These are phyloP conservation scores for Pleurozium schreberi DNA, from an alignment of 225 moss, liverwort and hornwort genomes.

Conservation along the genomic window DNA sequence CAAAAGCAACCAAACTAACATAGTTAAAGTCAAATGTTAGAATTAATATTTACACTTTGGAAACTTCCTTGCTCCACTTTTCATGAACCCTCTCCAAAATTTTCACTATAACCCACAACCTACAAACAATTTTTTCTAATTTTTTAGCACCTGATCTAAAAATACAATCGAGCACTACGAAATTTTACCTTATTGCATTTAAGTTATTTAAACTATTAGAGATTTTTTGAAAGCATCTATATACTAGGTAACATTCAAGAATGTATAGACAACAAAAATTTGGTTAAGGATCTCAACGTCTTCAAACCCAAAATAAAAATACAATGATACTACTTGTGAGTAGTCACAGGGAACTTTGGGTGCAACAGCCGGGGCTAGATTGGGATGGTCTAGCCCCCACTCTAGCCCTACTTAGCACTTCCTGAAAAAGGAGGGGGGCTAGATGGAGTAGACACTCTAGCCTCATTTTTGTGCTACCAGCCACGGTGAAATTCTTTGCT, in stretches of 20 bases:
- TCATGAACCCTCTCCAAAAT: not conserved
- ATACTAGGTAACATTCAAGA: not conserved
- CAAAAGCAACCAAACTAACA: not conserved
- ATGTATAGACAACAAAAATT: not conserved
- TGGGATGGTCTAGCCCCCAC: no score
- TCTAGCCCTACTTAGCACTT: no score
- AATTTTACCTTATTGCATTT: not conserved
- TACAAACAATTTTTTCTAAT: not conserved
- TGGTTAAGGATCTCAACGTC: not conserved
- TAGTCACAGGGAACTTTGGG: no score
- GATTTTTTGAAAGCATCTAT: not conserved
- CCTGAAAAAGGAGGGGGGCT: no score
- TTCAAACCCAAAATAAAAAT: not conserved
- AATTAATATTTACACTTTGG: fast-evolving
- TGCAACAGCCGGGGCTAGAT: no score
- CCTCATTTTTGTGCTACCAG: no score
- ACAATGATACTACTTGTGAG: no score
- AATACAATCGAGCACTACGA: fast-evolving
- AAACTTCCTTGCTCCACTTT: not conserved
- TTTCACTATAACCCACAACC: not conserved
- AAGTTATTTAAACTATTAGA: not conserved
- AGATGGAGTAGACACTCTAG: no score
- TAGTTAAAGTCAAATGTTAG: not conserved
- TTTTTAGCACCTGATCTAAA: not conserved
- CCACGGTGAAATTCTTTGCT: no score